Evolutionary conservation across 1,284 basidiomycete genomes (phyloP).

Genomic region (Cerioporus squamosus): DNA sequence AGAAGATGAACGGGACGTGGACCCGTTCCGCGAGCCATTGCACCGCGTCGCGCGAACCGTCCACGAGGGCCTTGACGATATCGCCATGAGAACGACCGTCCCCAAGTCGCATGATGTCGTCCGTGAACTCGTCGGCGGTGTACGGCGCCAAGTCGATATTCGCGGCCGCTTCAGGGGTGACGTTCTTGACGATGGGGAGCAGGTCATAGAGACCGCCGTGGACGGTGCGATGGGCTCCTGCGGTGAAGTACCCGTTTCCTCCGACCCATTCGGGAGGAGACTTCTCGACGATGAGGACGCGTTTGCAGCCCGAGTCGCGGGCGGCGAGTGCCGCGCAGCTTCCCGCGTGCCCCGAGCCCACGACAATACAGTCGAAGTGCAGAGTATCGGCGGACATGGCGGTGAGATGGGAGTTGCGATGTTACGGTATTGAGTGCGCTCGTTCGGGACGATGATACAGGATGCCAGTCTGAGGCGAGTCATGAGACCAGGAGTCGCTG

Average conservation of each 20-base stretch:
- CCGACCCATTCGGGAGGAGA: slow-evolving; percentile 66
- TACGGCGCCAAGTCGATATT: slow-evolving; percentile 65
- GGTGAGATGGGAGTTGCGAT: background rate
- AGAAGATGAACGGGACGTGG: slow-evolving; percentile 58
- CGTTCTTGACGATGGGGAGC: slow-evolving; percentile 55
- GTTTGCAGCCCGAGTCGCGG: slow-evolving; percentile 57
- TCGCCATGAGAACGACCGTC: slow-evolving; percentile 49
- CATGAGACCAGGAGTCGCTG: background rate
- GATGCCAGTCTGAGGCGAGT: background rate
- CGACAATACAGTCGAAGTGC: slow-evolving; percentile 54
- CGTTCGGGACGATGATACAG: too few relatives aligned
- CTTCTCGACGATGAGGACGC: slow-evolving; percentile 68
- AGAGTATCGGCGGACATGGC: slow-evolving; percentile 14
- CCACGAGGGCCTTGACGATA: slow-evolving; percentile 58
- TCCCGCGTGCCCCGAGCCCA: slow-evolving; percentile 73
- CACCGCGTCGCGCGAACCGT: slow-evolving; percentile 56
- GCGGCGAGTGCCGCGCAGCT: slow-evolving; percentile 67
- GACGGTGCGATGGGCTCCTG: slow-evolving; percentile 65
- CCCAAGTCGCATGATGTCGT: slow-evolving; percentile 64
- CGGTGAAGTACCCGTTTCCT: slow-evolving; percentile 74
- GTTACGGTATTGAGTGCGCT: background rate
- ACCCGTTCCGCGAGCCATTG: slow-evolving; percentile 57
- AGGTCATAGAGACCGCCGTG: slow-evolving; percentile 63
- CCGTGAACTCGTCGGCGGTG: slow-evolving; percentile 53
- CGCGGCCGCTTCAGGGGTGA: slow-evolving; percentile 43